Percentiles rank a stretch among this genome's conserved stretches.
These are phyloP conservation scores for Sugiyamaella japonica DNA, from an alignment of 1,139 yeast species.

Conservation along the genomic window DNA sequence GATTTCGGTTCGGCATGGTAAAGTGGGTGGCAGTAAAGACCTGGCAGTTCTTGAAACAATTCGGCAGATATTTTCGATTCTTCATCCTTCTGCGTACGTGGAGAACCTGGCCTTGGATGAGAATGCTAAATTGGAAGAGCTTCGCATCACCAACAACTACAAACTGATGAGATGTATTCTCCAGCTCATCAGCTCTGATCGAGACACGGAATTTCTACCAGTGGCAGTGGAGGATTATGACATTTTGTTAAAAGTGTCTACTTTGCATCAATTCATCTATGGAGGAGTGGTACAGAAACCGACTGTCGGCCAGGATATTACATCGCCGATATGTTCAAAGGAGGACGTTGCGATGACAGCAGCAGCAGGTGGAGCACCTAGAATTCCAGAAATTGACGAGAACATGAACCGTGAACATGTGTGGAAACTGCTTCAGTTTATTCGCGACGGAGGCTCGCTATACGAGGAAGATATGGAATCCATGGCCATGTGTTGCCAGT, in stretches of 20 bases:
- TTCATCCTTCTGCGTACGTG: conserved; percentile 29
- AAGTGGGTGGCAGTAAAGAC: conserved; percentile 27
- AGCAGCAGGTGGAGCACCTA: neutral
- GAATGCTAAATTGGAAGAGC: conserved; percentile 38
- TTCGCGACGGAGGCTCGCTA: conserved; percentile 1
- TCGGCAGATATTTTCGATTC: conserved; percentile 35
- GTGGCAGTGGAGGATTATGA: conserved; percentile 32
- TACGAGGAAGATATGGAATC: conserved; percentile 13
- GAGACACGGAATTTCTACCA: conserved; percentile 27
- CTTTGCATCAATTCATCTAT: conserved; percentile 30
- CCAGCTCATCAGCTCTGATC: conserved; percentile 30
- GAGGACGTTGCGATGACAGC: neutral
- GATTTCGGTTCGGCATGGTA: conserved; percentile 6
- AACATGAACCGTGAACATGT: conserved; percentile 4
- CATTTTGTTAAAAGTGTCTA: conserved; percentile 25
- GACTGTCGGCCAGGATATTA: neutral
- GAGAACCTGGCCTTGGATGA: conserved; percentile 35
- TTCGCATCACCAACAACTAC: conserved; percentile 40
- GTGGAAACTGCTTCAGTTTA: conserved; percentile 15
- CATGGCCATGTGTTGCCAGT: conserved; percentile 5
- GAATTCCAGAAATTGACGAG: conserved; percentile 3
- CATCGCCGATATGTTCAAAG: conserved; percentile 4
- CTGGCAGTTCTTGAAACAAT: conserved; percentile 40
- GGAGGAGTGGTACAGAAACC: conserved; percentile 10
- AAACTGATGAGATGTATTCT: conserved; percentile 38